Evolutionary conservation across 768 basidiomycete species (phyloP).

Genomic region (Boletus patriciae): DNA sequence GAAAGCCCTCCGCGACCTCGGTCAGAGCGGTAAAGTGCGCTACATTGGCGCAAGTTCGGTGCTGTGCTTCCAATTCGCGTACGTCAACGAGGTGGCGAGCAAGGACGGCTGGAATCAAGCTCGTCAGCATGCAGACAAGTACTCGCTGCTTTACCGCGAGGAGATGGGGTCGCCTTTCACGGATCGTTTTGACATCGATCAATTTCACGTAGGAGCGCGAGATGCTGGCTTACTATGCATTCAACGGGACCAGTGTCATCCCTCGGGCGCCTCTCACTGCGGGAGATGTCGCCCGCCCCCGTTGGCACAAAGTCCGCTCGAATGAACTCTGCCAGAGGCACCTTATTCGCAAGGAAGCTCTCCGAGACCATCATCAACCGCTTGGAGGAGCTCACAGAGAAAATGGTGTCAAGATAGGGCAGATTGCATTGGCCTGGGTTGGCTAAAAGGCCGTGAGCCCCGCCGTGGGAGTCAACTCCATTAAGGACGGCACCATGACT

Average conservation of each 20-base stretch:
- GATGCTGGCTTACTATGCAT: slow-evolving; percentile 46
- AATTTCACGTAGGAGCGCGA: slow-evolving; percentile 38
- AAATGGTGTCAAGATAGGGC: slow-evolving; percentile 39
- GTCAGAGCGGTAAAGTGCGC: slow-evolving; percentile 47
- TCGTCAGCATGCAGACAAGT: slow-evolving; percentile 58
- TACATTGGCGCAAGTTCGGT: slow-evolving; percentile 53
- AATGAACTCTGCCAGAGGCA: slow-evolving; percentile 16
- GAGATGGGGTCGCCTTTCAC: slow-evolving; percentile 27
- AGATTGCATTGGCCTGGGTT: slow-evolving; percentile 47
- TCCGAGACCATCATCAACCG: slow-evolving; percentile 37
- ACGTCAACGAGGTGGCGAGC: slow-evolving; percentile 46
- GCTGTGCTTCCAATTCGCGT: slow-evolving; percentile 46
- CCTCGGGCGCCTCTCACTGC: slow-evolving; percentile 43
- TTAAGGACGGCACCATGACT: slow-evolving; percentile 32
- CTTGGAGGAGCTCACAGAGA: slow-evolving; percentile 43
- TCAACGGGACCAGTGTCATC: slow-evolving; percentile 33
- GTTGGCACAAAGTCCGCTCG: slow-evolving; percentile 28
- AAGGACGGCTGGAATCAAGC: slow-evolving; percentile 52
- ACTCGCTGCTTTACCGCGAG: slow-evolving; percentile 54
- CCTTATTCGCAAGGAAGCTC: slow-evolving; percentile 15
- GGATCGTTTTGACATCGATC: slow-evolving; percentile 18
- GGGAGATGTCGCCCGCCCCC: slow-evolving; percentile 41
- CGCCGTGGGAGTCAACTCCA: slow-evolving; percentile 41
- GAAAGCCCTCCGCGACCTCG: slow-evolving; percentile 52
- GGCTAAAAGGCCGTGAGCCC: slow-evolving; percentile 43